Base-by-base conservation (phyloP, 805 yeast species). In the Candida oleophila region DNA sequence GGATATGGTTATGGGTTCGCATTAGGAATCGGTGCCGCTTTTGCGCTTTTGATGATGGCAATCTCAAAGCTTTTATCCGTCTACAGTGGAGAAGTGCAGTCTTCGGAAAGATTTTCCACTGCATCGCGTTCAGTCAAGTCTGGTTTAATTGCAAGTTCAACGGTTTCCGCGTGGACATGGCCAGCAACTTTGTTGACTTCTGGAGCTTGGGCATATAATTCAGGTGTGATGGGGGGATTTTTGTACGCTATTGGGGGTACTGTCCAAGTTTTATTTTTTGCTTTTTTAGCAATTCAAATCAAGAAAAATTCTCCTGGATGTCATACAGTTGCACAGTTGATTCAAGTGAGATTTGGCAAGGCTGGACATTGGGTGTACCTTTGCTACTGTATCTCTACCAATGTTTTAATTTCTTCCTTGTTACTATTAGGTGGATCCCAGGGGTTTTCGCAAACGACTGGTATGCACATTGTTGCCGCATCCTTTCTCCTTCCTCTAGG, bases 401-500 rank as follows among this genome's bases (percentile, higher is more conserved):
- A 51, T 34, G 42, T 51, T 9, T 43, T 51, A 45, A 46, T 51
- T 14, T 49, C 53, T 3, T 44, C 55, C 11, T 45, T 49, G 35
- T 61, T 75, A 42, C 52, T 75, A 42, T 55, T 74, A 14, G 77
- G 77, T 48, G 80, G 77, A 11, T 69, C 77, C 20, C 74, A 69
- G 43, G 74, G 68, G 4, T 61, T 74, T 49, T 49, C 64, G 22
- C 68, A 61, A 11, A 49, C 67, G 12, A 71, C 78, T 5, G 80
- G 79, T 4, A 71, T 75, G 66, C 65, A 71, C 48, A 62, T 66
- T 34, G 71, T 69, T 25, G 81, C 80, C 12, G 74, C 77, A 2
- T 64, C 69, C 36, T 67, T 75, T 51, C 55, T 77, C 19, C 55
- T 76, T 2, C 80, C 80, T 3, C 50, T 74, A 15, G 91, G 91